Evolutionary conservation across 257 asterid species (phyloP).

Genomic region (Solanum chilense): DNA sequence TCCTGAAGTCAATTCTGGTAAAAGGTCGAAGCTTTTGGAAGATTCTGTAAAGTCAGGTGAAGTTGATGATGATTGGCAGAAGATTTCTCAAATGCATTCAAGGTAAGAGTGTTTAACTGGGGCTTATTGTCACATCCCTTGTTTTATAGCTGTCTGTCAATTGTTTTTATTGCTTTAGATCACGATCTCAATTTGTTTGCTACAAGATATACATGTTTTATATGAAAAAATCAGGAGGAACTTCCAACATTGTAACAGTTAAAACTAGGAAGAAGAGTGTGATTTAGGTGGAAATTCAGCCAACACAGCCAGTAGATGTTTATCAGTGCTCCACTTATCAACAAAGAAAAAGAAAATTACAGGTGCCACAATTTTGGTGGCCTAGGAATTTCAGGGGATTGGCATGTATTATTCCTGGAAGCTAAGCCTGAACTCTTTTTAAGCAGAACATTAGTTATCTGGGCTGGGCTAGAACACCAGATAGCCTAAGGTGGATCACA

Average conservation of each 20-base stretch:
- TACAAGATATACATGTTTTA: background rate
- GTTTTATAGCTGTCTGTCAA: background rate
- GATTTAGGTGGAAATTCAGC: background rate
- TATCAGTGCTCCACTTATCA: background rate
- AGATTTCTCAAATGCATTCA: background rate
- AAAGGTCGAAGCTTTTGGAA: constrained; percentile 24
- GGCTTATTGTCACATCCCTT: background rate
- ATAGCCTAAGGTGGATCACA: background rate
- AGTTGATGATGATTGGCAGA: background rate
- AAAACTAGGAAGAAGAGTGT: background rate
- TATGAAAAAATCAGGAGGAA: background rate
- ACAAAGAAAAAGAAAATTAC: background rate
- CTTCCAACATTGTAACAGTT: background rate
- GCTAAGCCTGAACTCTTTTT: background rate
- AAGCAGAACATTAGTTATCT: background rate
- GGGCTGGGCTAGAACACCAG: background rate
- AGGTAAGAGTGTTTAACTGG: background rate
- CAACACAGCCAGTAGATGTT: background rate
- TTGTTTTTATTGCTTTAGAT: background rate
- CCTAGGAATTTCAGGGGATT: background rate
- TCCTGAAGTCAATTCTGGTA: constrained; percentile 22
- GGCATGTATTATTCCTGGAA: background rate
- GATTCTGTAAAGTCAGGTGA: constrained; percentile 18
- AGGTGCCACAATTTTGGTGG: background rate
- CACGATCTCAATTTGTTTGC: background rate